Conservation (phyloP, 495 filamentous ascomycete genomes). For the Penicillium goetzii region DNA sequence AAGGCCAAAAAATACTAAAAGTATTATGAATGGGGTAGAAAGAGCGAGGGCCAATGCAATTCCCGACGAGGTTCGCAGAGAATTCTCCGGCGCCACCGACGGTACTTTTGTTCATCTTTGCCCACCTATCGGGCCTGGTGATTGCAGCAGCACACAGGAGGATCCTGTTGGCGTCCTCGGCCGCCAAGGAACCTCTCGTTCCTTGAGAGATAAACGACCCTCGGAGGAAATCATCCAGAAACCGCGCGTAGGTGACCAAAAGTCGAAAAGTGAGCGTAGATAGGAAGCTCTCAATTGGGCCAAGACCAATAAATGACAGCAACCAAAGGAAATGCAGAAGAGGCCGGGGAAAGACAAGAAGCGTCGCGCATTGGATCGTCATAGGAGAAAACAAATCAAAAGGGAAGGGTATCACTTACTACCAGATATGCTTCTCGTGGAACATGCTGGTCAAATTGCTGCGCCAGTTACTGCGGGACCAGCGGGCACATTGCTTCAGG, state of each 20-base stretch:
- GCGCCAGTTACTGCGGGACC: constrained; percentile 82
- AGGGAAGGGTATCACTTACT: constrained; percentile 53
- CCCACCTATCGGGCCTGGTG: constrained; percentile 5
- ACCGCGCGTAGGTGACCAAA: background rate
- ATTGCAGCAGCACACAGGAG: constrained; percentile 2
- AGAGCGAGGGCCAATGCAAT: background rate
- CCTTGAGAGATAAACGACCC: background rate
- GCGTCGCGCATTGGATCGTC: background rate
- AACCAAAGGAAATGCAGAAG: background rate
- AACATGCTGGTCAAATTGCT: constrained; percentile 80
- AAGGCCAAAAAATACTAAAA: background rate
- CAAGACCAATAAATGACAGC: background rate
- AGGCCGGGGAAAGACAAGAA: background rate
- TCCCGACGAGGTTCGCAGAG: background rate
- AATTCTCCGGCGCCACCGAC: constrained; percentile 8
- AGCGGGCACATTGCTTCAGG: constrained; percentile 76
- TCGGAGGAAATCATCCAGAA: background rate
- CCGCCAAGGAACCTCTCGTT: background rate
- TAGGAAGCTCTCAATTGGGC: background rate
- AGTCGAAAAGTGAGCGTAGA: background rate
- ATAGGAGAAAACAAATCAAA: constrained; percentile 15
- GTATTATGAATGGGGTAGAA: background rate
- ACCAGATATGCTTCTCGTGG: constrained; percentile 68
- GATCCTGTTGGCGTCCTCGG: background rate
- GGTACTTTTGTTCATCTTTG: constrained; percentile 7